Evolutionary conservation across 495 filamentous ascomycete genomes (phyloP).

Genomic region (Jackrogersella minutella): DNA sequence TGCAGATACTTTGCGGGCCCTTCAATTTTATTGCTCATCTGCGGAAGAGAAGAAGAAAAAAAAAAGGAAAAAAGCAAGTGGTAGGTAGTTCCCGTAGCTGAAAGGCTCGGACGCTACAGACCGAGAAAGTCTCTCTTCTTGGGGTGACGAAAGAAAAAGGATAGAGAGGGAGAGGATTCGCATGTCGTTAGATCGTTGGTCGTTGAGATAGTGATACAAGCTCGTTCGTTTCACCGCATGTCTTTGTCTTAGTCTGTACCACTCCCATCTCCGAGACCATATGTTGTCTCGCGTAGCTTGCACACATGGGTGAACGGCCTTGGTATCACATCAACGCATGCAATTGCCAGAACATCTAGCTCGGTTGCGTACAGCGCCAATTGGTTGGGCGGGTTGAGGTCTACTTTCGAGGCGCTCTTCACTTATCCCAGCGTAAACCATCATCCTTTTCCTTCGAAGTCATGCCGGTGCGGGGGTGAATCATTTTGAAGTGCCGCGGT

Average conservation of each 20-base stretch:
- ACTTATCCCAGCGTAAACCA: slow-evolving; percentile 13
- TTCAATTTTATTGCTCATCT: slow-evolving; percentile 17
- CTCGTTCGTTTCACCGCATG: slow-evolving; percentile 45
- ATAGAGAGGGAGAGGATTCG: neutral
- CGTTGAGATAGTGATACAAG: slow-evolving; percentile 31
- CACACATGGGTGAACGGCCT: slow-evolving; percentile 41
- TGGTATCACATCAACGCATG: slow-evolving; percentile 42
- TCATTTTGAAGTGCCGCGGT: slow-evolving; percentile 37
- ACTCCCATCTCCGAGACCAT: slow-evolving; percentile 41
- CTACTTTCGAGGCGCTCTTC: slow-evolving; percentile 27
- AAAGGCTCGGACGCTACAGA: neutral
- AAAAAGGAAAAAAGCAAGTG: no score
- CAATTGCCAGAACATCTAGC: slow-evolving; percentile 35
- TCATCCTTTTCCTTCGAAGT: slow-evolving; percentile 11
- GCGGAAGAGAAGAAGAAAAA: slow-evolving; percentile 4
- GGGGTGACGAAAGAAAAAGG: neutral
- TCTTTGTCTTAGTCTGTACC: slow-evolving; percentile 38
- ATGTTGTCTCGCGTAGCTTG: slow-evolving; percentile 42
- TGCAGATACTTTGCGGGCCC: neutral
- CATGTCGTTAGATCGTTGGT: slow-evolving; percentile 34
- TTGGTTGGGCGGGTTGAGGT: slow-evolving; percentile 38
- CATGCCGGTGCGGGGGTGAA: slow-evolving; percentile 42
- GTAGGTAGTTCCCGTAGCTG: neutral
- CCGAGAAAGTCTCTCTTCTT: neutral
- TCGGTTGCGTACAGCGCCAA: slow-evolving; percentile 46